Percentiles rank a stretch among this genome's conserved stretches.
Evolutionary conservation across 2,329 filamentous ascomycete genomes (phyloP).

Genomic region (Dactylonectria macrodidyma): DNA sequence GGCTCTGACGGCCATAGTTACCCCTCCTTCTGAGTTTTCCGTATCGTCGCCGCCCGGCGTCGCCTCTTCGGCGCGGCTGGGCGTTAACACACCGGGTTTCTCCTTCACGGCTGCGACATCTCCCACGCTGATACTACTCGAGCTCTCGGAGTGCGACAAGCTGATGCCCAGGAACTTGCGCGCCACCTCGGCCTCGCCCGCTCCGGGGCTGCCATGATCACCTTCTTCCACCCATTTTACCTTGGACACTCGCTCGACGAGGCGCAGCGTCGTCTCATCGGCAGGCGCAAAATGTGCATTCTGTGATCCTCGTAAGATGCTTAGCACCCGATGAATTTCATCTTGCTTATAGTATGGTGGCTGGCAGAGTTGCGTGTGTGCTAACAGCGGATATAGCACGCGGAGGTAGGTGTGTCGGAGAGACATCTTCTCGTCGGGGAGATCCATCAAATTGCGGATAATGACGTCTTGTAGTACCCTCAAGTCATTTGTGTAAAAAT

Average conservation of each 20-base stretch:
- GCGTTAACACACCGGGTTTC: constrained; percentile 86
- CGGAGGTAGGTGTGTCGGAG: constrained; percentile 95
- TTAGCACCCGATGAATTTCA: constrained; percentile 84
- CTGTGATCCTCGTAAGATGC: constrained; percentile 75
- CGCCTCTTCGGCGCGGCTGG: constrained; percentile 68
- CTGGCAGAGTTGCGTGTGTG: constrained; percentile 90
- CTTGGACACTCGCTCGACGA: constrained; percentile 81
- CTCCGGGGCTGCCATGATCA: constrained; percentile 47
- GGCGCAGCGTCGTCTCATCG: constrained; percentile 83
- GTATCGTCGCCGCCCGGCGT: constrained; percentile 44
- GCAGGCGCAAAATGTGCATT: constrained; percentile 84
- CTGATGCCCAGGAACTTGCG: constrained; percentile 79
- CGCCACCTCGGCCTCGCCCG: constrained; percentile 63
- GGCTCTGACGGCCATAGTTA: constrained; percentile 48
- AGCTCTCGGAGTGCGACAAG: constrained; percentile 74
- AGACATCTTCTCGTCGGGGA: constrained; percentile 84
- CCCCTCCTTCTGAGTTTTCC: constrained; percentile 40
- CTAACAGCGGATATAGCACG: constrained; percentile 90
- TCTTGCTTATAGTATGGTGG: constrained; percentile 93
- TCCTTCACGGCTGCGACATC: constrained; percentile 86
- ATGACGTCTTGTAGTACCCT: constrained; percentile 96
- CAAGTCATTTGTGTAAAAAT: constrained; percentile 98
- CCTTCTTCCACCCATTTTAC: constrained; percentile 76
- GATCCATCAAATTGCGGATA: constrained; percentile 94
- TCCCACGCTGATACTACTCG: constrained; percentile 81